phyloP scores from a whole-genome alignment of 2,329 filamentous ascomycete species.

The Botrytis elliptica region DNA sequence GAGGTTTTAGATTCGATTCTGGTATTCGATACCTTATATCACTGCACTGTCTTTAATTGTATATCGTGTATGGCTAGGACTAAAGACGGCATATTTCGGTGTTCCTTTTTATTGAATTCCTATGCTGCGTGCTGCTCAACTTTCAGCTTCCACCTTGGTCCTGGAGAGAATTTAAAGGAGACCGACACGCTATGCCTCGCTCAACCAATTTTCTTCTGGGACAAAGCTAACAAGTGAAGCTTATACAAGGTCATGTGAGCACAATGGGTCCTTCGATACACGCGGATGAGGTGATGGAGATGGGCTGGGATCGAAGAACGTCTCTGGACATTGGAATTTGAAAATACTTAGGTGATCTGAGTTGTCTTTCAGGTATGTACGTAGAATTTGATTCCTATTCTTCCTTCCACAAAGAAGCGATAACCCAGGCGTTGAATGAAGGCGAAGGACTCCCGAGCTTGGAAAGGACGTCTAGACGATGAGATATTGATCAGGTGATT shows the following conservation, averaged over 20 bases:
- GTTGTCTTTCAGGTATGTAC: background rate
- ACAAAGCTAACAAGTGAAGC: accelerated
- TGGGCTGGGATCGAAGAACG: background rate
- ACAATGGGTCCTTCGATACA: background rate
- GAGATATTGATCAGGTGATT: background rate
- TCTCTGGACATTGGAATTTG: background rate
- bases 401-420: background rate
- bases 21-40: accelerated
- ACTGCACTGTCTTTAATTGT: accelerated
- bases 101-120: accelerated
- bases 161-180: background rate
- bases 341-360: background rate
- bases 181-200: background rate
- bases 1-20: background rate
- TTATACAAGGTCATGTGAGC: background rate
- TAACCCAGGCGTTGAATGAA: accelerated
- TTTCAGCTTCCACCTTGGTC: background rate
- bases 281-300: background rate
- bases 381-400: background rate
- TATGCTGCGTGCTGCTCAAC: too few species aligned
- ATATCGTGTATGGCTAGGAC: accelerated
- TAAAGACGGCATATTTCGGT: accelerated
- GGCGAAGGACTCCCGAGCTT: background rate
- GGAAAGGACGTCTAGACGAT: background rate
- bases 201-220: background rate